Evolutionary conservation across 73 alveolate species (phyloP).

Genomic region (Paramecium caudatum): DNA sequence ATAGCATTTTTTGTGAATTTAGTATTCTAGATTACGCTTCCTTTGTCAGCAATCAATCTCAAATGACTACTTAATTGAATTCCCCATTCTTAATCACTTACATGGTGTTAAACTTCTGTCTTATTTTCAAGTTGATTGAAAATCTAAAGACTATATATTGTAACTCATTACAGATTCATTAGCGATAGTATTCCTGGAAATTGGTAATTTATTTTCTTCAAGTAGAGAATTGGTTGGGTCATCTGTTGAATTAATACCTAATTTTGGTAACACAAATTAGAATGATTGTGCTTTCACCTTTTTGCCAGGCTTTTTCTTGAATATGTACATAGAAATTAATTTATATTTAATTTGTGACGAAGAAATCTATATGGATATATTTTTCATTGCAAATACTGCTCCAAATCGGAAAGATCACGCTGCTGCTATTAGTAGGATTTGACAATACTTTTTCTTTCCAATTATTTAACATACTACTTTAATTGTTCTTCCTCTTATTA

Average conservation of each 20-base stretch:
- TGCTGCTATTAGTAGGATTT: not conserved
- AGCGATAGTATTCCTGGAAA: not conserved
- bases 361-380: too few species aligned
- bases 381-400: not conserved
- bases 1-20: conserved; percentile 25
- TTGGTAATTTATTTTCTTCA: conserved; percentile 34
- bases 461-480: not conserved
- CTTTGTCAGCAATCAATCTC: conserved; percentile 4
- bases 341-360: too few species aligned
- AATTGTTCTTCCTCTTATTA: not conserved
- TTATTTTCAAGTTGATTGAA: not conserved
- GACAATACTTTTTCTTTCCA: conserved; percentile 6
- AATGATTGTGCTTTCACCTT: conserved; percentile 24
- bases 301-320: too few species aligned
- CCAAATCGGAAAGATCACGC: conserved; percentile 11
- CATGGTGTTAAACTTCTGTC: not conserved
- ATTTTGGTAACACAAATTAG: conserved; percentile 39
- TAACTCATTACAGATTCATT: conserved; percentile 62
- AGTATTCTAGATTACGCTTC: not conserved
- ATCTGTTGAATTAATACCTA: conserved; percentile 15
- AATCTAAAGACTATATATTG: conserved; percentile 15
- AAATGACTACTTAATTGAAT: conserved; percentile 34
- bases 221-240: conserved; percentile 34
- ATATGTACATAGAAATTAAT: too few species aligned
- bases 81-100: conserved; percentile 48